Evolutionary conservation across 2,329 filamentous ascomycete genomes (phyloP).

Genomic region (Fusarium sp.): DNA sequence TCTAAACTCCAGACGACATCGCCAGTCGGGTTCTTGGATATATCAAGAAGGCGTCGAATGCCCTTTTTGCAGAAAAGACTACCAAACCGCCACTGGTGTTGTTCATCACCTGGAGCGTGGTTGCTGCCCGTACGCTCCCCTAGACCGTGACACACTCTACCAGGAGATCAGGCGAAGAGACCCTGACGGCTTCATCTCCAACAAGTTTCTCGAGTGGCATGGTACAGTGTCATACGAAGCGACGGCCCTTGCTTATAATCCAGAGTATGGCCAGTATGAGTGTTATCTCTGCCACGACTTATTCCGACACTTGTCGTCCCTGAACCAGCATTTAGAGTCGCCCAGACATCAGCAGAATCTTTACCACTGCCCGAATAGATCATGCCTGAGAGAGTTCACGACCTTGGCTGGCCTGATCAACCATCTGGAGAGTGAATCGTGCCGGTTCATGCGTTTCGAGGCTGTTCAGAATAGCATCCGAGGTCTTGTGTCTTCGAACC

Average conservation of each 20-base stretch:
- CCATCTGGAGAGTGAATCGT: conserved; percentile 61
- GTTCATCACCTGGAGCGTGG: conserved; percentile 68
- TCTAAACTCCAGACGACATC: not conserved
- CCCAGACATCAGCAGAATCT: conserved; percentile 55
- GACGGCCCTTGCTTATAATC: conserved; percentile 60
- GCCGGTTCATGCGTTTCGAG: conserved; percentile 56
- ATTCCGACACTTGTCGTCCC: conserved; percentile 54
- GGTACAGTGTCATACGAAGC: conserved; percentile 54
- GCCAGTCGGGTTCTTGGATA: rapidly evolving
- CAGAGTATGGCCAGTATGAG: conserved; percentile 43
- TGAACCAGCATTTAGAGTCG: conserved; percentile 69
- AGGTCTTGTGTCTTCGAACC: conserved; percentile 28
- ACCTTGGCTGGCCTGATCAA: conserved; percentile 57
- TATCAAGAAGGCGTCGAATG: conserved; percentile 55
- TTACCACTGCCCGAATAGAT: conserved; percentile 58
- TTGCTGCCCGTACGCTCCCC: conserved; percentile 61
- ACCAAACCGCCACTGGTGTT: conserved; percentile 66
- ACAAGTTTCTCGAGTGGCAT: conserved; percentile 63
- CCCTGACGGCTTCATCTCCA: conserved; percentile 62
- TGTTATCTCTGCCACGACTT: conserved; percentile 61
- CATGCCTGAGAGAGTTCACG: conserved; percentile 56
- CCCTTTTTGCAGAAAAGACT: conserved; percentile 65
- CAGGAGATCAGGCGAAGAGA: conserved; percentile 61
- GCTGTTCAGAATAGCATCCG: conserved; percentile 53
- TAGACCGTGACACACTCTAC: conserved; percentile 65